Base-by-base conservation (phyloP, 495 filamentous ascomycete genomes). In the Penicillium turbatum region DNA sequence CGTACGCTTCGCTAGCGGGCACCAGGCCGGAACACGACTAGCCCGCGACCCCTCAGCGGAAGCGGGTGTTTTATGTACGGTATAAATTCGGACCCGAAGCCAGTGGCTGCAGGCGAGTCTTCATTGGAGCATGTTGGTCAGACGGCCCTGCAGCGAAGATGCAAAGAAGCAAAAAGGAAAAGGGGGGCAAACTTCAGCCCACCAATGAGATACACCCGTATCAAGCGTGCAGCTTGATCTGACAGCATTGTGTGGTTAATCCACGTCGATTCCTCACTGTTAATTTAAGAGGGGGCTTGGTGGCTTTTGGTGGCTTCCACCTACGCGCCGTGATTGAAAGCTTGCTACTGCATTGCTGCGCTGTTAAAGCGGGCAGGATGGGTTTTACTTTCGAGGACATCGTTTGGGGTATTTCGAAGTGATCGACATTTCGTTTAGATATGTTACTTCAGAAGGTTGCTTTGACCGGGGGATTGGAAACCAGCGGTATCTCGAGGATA, bases 131-230 rank as follows among this genome's bases (percentile, higher is more conserved):
- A 10, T 1, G 30, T 24, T 30, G 13, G 49, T 35, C 37, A 29
- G 13, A 36, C 19, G 13, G 17, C 29, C 17, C 38, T 51, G 49
- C 49, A 51, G 19, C 38, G 49, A 51, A 51, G 16, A 51, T 41
- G 38, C 38, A 51, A 30, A 51, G 49, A 51, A 51, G 49, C 17
- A 51, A 16, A 2, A 51, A 36, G 8, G 49, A 44, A 37, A 38
- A 51, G 16, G 5, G 15, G 16, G 15, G 10, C 2, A 32, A 34
- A 12, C 5, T 21, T 9, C 7, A 2, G 9, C 5, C 9, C 5
- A 15, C 36, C 48, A 40, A 39, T 29, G 1, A 39, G 3, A 30
- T 36, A 37, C 35, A 4, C 21, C 15, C 12, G 2, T 3, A 32
- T 29, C 11, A 19, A 1, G 26, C 2, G 8, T 5, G 34, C 36